These are phyloP conservation scores for Ilyonectria destructans DNA, from an alignment of 2,329 filamentous ascomycete genomes.

Conservation along the genomic window DNA sequence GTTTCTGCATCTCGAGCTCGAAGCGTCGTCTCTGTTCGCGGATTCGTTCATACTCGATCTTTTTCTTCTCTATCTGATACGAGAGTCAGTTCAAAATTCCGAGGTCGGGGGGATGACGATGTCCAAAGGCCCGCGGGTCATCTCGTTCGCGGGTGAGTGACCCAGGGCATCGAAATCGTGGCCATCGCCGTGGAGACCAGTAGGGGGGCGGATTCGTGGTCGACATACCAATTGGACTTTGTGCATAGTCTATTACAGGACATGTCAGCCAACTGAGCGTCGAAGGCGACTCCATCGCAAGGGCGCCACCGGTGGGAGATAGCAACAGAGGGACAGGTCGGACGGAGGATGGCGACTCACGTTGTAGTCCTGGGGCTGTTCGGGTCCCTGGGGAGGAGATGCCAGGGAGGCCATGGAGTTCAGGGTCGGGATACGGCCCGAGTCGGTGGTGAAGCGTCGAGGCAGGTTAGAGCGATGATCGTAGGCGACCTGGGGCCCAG, in stretches of 20 bases:
- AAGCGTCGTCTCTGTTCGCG: conserved; percentile 91
- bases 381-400: conserved; percentile 65
- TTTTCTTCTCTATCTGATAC: conserved; percentile 90
- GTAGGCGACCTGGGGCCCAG: conserved; percentile 69
- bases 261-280: conserved; percentile 42
- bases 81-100: conserved; percentile 54
- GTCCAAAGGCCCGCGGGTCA: conserved; percentile 1
- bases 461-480: conserved; percentile 86
- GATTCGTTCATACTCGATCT: conserved; percentile 91
- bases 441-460: conserved; percentile 94
- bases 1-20: conserved; percentile 91
- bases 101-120: neutral
- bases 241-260: conserved; percentile 71
- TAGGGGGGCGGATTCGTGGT: conserved; percentile 18
- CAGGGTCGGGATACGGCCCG: conserved; percentile 85
- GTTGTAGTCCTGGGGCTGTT: conserved; percentile 66
- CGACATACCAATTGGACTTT: conserved; percentile 84
- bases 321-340: conserved; percentile 1
- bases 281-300: conserved; percentile 10
- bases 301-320: neutral
- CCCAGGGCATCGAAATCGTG: conserved; percentile 17
- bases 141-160: conserved; percentile 7
- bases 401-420: conserved; percentile 67
- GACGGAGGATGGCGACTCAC: conserved; percentile 52
- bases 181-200: conserved; percentile 9